These are phyloP conservation scores for Spathaspora girioi DNA, from an alignment of 805 yeast species.

Conservation along the genomic window DNA sequence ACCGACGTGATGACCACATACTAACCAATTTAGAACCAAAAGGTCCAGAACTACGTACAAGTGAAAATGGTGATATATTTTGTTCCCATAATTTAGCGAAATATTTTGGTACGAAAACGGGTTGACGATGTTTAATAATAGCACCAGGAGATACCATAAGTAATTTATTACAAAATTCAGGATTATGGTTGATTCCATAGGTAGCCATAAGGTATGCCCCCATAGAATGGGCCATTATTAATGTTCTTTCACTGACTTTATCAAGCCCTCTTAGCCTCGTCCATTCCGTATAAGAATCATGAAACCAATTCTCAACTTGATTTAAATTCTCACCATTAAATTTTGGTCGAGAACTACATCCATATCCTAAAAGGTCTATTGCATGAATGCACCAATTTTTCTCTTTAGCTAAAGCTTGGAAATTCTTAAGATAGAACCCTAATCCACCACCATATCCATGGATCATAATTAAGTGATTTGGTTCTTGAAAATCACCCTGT, in stretches of 20 bases:
- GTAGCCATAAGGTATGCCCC: constrained; percentile 81
- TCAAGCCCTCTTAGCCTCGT: constrained; percentile 42
- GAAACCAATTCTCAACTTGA: constrained; percentile 60
- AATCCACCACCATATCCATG: constrained; percentile 46
- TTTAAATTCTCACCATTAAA: constrained; percentile 46
- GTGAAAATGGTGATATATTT: constrained; percentile 78
- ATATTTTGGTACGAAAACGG: constrained; percentile 65
- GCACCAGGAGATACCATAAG: constrained; percentile 92
- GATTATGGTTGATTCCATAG: constrained; percentile 56
- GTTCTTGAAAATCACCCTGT: constrained; percentile 7
- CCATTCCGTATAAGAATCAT: constrained; percentile 66
- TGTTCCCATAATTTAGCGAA: constrained; percentile 80
- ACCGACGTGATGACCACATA: constrained; percentile 85
- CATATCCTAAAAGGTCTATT: constrained; percentile 86
- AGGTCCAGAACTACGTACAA: constrained; percentile 76
- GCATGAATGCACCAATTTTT: constrained; percentile 73
- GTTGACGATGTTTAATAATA: constrained; percentile 47
- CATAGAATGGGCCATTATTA: constrained; percentile 82
- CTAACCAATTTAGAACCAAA: constrained; percentile 82
- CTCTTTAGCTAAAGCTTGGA: constrained; percentile 21
- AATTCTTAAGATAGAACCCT: constrained; percentile 41
- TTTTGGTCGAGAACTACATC: constrained; percentile 78
- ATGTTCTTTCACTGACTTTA: constrained; percentile 36
- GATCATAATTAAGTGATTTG: constrained; percentile 38
- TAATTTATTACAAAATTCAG: constrained; percentile 60